Evolutionary conservation across 768 basidiomycete species (phyloP).

Genomic region (Fistulinella prunicolor): DNA sequence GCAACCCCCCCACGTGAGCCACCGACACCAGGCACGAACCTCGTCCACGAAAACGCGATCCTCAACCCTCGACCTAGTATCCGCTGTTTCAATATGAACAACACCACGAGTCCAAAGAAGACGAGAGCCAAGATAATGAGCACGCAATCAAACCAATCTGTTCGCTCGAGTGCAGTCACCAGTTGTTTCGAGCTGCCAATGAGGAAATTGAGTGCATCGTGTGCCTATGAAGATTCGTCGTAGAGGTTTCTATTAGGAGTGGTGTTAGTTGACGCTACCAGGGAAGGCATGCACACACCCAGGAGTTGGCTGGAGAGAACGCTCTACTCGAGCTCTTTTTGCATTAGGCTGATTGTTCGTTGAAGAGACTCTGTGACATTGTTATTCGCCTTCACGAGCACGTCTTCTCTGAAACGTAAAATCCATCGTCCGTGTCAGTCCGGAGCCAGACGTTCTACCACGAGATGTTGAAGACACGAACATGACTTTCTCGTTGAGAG

Average conservation of each 20-base stretch:
- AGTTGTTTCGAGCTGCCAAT: constrained; percentile 81
- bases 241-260: constrained; percentile 64
- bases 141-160: constrained; percentile 90
- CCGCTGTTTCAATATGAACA: constrained; percentile 87
- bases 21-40: constrained; percentile 51
- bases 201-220: constrained; percentile 68
- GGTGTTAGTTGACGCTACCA: background rate
- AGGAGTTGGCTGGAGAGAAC: constrained; percentile 85
- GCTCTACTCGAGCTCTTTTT: constrained; percentile 86
- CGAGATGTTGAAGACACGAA: constrained; percentile 34
- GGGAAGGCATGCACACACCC: constrained; percentile 41
- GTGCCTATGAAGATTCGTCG: constrained; percentile 69
- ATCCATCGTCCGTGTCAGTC: background rate
- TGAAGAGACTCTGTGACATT: constrained; percentile 87
- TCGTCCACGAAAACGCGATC: constrained; percentile 87
- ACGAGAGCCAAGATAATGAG: constrained; percentile 75
- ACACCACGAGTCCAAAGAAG: constrained; percentile 82
- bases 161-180: constrained; percentile 82
- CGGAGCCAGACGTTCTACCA: background rate
- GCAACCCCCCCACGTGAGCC: constrained; percentile 3
- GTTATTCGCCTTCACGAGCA: constrained; percentile 83
- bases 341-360: constrained; percentile 83
- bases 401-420: constrained; percentile 61
- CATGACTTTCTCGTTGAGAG: constrained; percentile 57
- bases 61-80: constrained; percentile 75